A percentile compares a stretch with the other conserved stretches of the same genome.
These are phyloP conservation scores for Cystobasidiaceae sp. DNA, from an alignment of 1,284 basidiomycete genomes.

Conservation along the genomic window DNA sequence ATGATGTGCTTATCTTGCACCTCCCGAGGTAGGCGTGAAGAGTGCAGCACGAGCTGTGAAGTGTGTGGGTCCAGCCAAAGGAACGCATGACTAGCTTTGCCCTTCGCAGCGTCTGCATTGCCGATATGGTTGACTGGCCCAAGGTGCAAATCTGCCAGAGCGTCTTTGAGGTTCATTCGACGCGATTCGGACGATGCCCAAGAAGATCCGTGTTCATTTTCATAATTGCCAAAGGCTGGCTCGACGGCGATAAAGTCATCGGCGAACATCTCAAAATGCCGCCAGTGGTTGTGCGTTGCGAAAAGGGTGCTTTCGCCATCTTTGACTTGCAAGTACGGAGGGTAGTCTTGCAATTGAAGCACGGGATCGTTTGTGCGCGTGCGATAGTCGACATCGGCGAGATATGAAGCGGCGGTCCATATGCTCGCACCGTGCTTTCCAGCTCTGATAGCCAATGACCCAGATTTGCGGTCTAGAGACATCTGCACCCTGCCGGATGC, in stretches of 20 bases:
- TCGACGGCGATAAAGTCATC: conserved; percentile 39
- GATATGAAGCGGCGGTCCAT: conserved; percentile 3
- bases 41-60: conserved; percentile 38
- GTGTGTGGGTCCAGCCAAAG: conserved; percentile 37
- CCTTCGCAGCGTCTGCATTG: too few species aligned
- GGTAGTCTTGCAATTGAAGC: conserved; percentile 29
- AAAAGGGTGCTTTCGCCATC: conserved; percentile 32
- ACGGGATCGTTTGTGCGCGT: conserved; percentile 26
- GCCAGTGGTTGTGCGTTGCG: conserved; percentile 32
- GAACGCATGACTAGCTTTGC: too few species aligned
- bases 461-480: background rate
- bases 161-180: background rate
- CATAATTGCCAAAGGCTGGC: background rate
- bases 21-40: conserved; percentile 34
- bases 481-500: too few species aligned
- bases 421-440: conserved; percentile 9
- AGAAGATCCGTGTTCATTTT: background rate
- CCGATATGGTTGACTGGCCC: too few species aligned
- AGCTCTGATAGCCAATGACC: background rate
- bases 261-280: conserved; percentile 27
- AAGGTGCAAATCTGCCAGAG: conserved; percentile 12
- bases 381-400: background rate
- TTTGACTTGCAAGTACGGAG: conserved; percentile 37
- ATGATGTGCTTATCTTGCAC: conserved; percentile 28
- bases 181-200: conserved; percentile 7